Percentiles rank a stretch among this genome's conserved stretches.
These are phyloP conservation scores for Arctium minus DNA, from an alignment of 129 eudicot genomes.

Conservation along the genomic window DNA sequence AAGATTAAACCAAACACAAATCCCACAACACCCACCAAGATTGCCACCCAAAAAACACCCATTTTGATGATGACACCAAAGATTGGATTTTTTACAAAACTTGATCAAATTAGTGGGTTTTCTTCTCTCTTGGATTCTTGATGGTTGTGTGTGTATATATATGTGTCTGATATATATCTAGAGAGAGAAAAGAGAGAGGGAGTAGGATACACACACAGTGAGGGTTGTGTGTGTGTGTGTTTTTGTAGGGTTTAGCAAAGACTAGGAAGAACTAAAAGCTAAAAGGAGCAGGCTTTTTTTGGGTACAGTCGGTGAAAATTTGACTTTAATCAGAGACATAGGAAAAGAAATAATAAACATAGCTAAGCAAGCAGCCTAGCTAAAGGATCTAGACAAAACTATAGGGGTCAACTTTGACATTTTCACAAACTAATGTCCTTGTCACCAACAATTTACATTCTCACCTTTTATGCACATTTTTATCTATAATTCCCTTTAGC, in stretches of 20 bases:
- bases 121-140: slow-evolving; percentile 19
- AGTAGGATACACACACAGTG: slow-evolving; percentile 16
- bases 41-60: slow-evolving; percentile 28
- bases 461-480: neutral
- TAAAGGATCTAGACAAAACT: slow-evolving; percentile 36
- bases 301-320: slow-evolving; percentile 39
- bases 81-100: neutral
- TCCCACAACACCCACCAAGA: slow-evolving; percentile 27
- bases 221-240: slow-evolving; percentile 20
- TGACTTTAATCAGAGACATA: slow-evolving; percentile 44
- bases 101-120: slow-evolving; percentile 10
- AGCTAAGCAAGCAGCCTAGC: slow-evolving; percentile 30
- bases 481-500: no score
- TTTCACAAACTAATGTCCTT: slow-evolving; percentile 17
- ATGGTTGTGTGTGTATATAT: slow-evolving; percentile 15
- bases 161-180: neutral
- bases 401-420: slow-evolving; percentile 26
- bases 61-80: slow-evolving; percentile 17
- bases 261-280: slow-evolving; percentile 25
- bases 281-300: slow-evolving; percentile 35
- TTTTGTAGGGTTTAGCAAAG: slow-evolving; percentile 33
- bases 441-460: slow-evolving; percentile 2
- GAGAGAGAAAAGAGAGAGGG: slow-evolving; percentile 8
- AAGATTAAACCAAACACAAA: slow-evolving; percentile 42
- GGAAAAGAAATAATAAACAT: slow-evolving; percentile 28